A percentile compares a stretch with the other conserved stretches of the same genome.
Evolutionary conservation across 2,329 filamentous ascomycete genomes (phyloP).

Genomic region (Fonsecaea pedrosoi): DNA sequence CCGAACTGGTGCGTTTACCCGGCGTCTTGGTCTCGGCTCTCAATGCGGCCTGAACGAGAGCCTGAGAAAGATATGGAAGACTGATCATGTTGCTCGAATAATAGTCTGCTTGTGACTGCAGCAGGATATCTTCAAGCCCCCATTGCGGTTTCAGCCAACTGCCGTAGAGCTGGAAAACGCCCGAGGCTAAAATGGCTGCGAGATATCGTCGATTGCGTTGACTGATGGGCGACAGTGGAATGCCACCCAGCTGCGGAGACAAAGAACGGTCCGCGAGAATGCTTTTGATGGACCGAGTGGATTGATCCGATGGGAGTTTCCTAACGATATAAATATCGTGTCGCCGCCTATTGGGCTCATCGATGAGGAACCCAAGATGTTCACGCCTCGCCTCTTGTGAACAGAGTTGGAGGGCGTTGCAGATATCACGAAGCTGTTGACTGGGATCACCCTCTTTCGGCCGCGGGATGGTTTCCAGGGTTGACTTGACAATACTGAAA

Average conservation of each 20-base stretch:
- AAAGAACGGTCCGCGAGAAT: not conserved
- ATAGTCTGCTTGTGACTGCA: not conserved
- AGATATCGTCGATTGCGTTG: conserved; percentile 11
- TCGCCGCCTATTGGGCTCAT: not conserved
- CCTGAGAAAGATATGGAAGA: not conserved
- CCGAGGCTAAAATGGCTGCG: conserved; percentile 18
- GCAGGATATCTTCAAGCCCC: conserved; percentile 17
- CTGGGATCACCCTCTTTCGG: not conserved
- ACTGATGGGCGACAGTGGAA: not conserved
- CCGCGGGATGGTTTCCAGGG: not conserved
- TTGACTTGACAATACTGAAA: not conserved
- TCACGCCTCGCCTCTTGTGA: not conserved
- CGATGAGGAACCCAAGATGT: not conserved
- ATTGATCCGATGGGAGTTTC: not conserved
- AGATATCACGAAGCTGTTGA: not conserved
- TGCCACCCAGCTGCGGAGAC: not conserved
- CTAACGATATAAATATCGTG: conserved; percentile 3
- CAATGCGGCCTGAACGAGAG: not conserved
- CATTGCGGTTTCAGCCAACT: conserved; percentile 18
- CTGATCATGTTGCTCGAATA: not conserved
- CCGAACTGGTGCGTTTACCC: not conserved
- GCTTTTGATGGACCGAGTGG: not conserved
- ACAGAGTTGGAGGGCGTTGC: not conserved
- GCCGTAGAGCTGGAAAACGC: conserved; percentile 25
- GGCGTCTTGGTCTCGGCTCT: not conserved